Base-by-base conservation (phyloP, 2,329 filamentous ascomycete species). In the Cercospora sojina region DNA sequence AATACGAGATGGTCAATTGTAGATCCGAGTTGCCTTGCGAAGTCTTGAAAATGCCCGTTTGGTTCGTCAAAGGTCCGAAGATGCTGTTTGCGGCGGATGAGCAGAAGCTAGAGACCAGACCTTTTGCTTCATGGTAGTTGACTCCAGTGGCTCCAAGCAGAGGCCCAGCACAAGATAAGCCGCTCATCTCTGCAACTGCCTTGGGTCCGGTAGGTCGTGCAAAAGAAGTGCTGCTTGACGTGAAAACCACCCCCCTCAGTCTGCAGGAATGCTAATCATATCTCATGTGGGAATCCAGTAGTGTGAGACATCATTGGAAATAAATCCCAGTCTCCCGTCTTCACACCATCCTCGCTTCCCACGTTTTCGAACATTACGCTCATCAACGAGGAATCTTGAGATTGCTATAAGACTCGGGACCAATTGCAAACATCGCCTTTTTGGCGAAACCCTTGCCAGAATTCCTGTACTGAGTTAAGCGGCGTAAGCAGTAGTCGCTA, bases 11-110 rank as follows among this genome's bases (percentile, higher is more conserved):
- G 5, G 62, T 59, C 4, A 69, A n/a, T 27, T 43, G 31, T 31
- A 69, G 56, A 41, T 67, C 59, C 9, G 67, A 69, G 18, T 69
- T 62, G n/a, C 67, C 67, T 5, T 55, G 51, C 12, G 49, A 41
- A 0, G 67, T 69, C 53, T 69, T 67, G 12, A 60, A 60, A 9
- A 29, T 63, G 18, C 47, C 60, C 8, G 64, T 63, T 9, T 65
- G 16, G 23, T 67, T 62, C 31, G 51, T 47, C 3, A 29, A 59
- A 12, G 31, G 13, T 16, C 35, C 59, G 9, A 67, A 8, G 9
- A 35, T 53, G 10, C 32, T 49, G 16, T 41, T 10, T 1, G 62
- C 43, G 8, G 53, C 57, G 27, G 43, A 35, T 9, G 59, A 29
- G 29, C 67, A 69, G 29, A 69, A 67, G 64, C 27, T 49, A 7